phyloP scores from a whole-genome alignment of 768 basidiomycete genomes.

The Mycena polygramma region DNA sequence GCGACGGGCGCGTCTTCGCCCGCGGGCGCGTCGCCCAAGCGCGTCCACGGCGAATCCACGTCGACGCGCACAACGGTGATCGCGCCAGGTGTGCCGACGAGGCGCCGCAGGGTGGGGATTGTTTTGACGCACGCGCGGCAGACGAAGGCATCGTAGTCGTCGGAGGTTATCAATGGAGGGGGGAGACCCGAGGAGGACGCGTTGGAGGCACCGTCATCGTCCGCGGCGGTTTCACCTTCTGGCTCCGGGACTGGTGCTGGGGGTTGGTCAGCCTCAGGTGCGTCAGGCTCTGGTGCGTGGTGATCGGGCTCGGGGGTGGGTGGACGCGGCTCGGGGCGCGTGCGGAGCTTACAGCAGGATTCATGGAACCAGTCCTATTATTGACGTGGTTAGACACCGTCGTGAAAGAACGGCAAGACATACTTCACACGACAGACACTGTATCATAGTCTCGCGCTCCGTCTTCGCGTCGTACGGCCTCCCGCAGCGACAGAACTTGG shows the following conservation, averaged over 20 bases:
- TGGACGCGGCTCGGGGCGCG: constrained; percentile 67
- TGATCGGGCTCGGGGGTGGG: constrained; percentile 49
- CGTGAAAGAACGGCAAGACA: constrained; percentile 41
- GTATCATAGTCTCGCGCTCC: constrained; percentile 90
- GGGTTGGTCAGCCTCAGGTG: background rate
- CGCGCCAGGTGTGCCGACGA: constrained; percentile 78
- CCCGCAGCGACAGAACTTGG: constrained; percentile 81
- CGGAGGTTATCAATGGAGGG: constrained; percentile 73
- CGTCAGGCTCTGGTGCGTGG: background rate
- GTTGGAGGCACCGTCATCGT: constrained; percentile 67
- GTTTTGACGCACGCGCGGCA: constrained; percentile 77
- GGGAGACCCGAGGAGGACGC: constrained; percentile 76
- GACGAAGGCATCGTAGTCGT: constrained; percentile 82
- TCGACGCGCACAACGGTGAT: constrained; percentile 74
- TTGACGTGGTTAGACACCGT: background rate
- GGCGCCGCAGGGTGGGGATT: constrained; percentile 65
- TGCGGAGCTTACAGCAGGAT: constrained; percentile 86
- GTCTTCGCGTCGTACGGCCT: constrained; percentile 77
- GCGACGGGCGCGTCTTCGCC: constrained; percentile 39
- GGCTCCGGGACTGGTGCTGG: background rate
- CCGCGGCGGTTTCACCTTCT: constrained; percentile 39
- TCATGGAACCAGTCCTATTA: constrained; percentile 92
- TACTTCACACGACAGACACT: constrained; percentile 89
- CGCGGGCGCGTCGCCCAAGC: constrained; percentile 52
- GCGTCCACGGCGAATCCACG: constrained; percentile 63